Base-by-base conservation (phyloP, 2,329 filamentous ascomycete species). In the Colletotrichum gigasporum region DNA sequence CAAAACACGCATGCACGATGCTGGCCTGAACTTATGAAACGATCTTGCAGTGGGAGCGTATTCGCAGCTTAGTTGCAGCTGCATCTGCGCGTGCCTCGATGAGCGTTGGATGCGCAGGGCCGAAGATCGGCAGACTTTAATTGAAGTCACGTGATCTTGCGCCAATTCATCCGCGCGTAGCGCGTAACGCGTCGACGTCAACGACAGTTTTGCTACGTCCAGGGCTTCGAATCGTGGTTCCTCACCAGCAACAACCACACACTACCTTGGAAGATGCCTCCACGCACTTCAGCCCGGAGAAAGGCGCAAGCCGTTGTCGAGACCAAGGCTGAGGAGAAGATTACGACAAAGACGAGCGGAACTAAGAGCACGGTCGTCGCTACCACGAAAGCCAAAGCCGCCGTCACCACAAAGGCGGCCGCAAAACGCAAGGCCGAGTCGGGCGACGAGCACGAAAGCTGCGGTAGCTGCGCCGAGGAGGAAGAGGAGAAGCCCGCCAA, bases 201-300 rank as follows among this genome's bases (percentile, higher is more conserved):
- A 24, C 39, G 18, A 42, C 39, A 14, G 11, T 16, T 39, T 39
- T 16, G 10, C 41, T 9, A 44, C n/a, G n/a, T n/a, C n/a, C n/a
- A n/a, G n/a, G n/a, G n/a, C n/a, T n/a, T n/a, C n/a, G n/a, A n/a
- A n/a, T n/a, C n/a, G n/a, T n/a, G n/a, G n/a, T n/a, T n/a, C n/a
- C 18, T n/a, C n/a, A 7, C 2, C 20, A 44, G 12, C 35, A 11
- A 14, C 18, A 11, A 18, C 41, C 18, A n/a, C n/a, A n/a, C n/a
- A n/a, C n/a, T n/a, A n/a, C n/a, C n/a, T n/a, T n/a, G 34, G 24
- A 63, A 22, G 20, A 80, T 80, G 78, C 66, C 73, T 50, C 62
- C 61, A 32, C 77, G 76, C 28, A 70, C 72, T 5, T 77, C 78
- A 3, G 63, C 71, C 32, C 73, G 78, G 35, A 78, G 73, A 53